Evolutionary conservation across 257 asterid species (phyloP).

Genomic region (Scutellaria baicalensis): DNA sequence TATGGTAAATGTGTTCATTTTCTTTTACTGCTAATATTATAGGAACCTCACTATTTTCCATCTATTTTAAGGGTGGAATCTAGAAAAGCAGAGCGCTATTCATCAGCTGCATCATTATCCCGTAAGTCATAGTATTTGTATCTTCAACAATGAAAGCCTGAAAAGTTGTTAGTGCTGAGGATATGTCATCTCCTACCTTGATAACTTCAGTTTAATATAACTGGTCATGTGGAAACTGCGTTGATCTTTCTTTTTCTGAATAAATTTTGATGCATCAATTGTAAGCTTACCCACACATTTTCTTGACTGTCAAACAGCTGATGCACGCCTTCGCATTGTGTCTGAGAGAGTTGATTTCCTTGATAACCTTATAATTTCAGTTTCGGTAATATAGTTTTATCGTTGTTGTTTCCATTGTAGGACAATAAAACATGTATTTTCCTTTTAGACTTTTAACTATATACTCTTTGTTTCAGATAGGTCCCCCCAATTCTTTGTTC

Average conservation of each 20-base stretch:
- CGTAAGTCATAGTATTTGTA: conserved; percentile 48
- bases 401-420: background rate
- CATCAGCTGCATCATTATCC: conserved; percentile 97
- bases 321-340: conserved; percentile 98
- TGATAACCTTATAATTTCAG: conserved; percentile 82
- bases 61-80: conserved; percentile 99
- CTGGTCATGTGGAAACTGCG: background rate
- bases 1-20: conserved; percentile 21
- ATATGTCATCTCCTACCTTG: background rate
- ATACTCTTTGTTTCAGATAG: conserved; percentile 57
- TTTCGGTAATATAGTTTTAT: conserved; percentile 56
- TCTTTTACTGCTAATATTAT: conserved; percentile 43
- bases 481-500: conserved; percentile 79
- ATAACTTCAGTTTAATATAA: background rate
- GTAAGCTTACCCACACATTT: conserved; percentile 11
- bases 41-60: conserved; percentile 84
- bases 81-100: conserved; percentile 96
- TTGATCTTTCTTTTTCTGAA: background rate
- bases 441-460: conserved; percentile 12
- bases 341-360: conserved; percentile 95
- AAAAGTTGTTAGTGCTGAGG: background rate
- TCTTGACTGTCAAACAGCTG: conserved; percentile 54
- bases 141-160: background rate
- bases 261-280: background rate
- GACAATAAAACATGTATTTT: background rate